Evolutionary conservation across 1,139 yeast genomes (phyloP), one percentile per base, ranked within the genome.

Genomic region (Debaryomycetaceae sp.): DNA sequence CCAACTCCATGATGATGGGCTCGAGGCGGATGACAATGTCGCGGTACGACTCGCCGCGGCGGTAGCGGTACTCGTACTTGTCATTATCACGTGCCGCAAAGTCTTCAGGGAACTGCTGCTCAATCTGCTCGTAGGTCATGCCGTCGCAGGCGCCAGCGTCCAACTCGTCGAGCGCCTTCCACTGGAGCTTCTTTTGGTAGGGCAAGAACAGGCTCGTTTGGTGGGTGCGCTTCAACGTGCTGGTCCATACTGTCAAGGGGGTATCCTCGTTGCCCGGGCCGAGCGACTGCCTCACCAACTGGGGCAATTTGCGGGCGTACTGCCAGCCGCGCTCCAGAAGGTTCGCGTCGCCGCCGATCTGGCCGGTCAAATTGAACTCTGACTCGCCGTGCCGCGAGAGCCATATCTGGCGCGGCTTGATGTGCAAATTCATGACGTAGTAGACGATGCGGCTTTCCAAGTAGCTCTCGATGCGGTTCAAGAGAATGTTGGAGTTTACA

Each of bases 121-220:
- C 87, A 41, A 54, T 81, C 43, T 90, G 94, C 29, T 75, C 73
- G 45, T 86, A 85, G 0, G 96, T 85, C 81, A 86, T 69, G 3
- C 96, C 97, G 51, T 90, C 98, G 53, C 98, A 90, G 23, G 86
- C 92, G 8, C 98, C 98, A 0, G 98, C 98, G 53, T 90, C 98
- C 38, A 90, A 69, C 55, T 90, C 98, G 52, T 90, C 98, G 40
- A 90, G 62, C 0, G 97, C 97, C 53, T 90, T 90, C 98, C 98
- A 90, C 40, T 79, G 83, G 39, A 86, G 63, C 51, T 86, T 80
- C 33, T 59, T 60, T 35, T 78, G 76, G 53, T 81, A 85, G 2
- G 93, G 87, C 43, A 90, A 63, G 49, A 68, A 72, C 34, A 82
- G 74, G 1, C 96, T 87, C 0, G 97, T 90, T 51, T 90, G 95